Evolutionary conservation across 2,329 filamentous ascomycete genomes (phyloP).

Genomic region (Alternaria alternata): DNA sequence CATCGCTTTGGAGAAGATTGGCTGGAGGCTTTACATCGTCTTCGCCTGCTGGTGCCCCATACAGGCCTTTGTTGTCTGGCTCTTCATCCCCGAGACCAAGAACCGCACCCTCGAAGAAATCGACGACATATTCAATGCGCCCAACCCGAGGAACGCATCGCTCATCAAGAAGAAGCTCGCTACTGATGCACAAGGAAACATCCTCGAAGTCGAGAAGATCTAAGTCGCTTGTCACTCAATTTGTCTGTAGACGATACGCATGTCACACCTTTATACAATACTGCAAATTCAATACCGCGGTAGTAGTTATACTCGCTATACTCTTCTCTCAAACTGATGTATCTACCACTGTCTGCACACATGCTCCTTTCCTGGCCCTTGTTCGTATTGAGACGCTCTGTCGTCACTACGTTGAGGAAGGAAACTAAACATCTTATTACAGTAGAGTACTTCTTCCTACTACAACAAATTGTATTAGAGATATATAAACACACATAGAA

Average conservation of each 20-base stretch:
- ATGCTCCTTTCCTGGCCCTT: background rate
- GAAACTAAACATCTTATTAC: no score
- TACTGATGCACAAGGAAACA: constrained; percentile 24
- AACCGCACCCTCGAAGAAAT: constrained; percentile 39
- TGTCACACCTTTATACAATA: background rate
- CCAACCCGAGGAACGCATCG: constrained; percentile 33
- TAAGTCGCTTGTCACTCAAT: constrained; percentile 6
- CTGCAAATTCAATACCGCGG: background rate
- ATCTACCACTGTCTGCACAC: background rate
- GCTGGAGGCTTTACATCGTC: constrained; percentile 38
- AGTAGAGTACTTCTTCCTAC: no score
- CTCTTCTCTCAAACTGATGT: background rate
- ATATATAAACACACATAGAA: no score
- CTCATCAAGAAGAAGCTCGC: constrained; percentile 37
- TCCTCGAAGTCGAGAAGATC: constrained; percentile 38
- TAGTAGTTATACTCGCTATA: background rate
- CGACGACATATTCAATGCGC: constrained; percentile 33
- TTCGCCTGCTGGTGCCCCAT: constrained; percentile 33
- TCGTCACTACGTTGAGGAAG: no score
- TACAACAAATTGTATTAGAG: no score
- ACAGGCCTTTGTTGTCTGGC: constrained; percentile 27
- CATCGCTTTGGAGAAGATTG: constrained; percentile 33
- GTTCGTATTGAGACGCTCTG: background rate
- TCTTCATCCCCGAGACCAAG: constrained; percentile 40
- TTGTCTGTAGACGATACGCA: background rate